Conservation (phyloP, 2,329 filamentous ascomycete genomes). For the Magnaporthales sp. region DNA sequence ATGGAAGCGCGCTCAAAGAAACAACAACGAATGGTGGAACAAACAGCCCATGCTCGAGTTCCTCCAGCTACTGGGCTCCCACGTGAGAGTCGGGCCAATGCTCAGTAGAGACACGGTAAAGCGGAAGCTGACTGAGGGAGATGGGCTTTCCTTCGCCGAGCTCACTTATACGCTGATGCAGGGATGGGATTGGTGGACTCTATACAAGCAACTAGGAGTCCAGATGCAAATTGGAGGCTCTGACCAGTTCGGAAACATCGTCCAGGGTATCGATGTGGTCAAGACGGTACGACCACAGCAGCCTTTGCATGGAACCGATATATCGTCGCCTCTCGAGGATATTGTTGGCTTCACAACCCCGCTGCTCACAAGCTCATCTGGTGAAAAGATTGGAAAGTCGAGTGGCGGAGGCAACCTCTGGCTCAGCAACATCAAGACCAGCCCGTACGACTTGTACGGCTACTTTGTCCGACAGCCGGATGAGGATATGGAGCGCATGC, state of each 20-base stretch:
- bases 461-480: conserved; percentile 84
- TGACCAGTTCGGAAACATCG: conserved; percentile 94
- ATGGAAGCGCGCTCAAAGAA: conserved; percentile 60
- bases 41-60: conserved; percentile 65
- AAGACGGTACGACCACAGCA: conserved; percentile 55
- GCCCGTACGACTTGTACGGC: conserved; percentile 77
- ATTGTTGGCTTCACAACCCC: conserved; percentile 88
- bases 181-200: conserved; percentile 92
- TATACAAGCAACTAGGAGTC: conserved; percentile 59
- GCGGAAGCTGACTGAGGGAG: conserved; percentile 71
- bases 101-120: conserved; percentile 75
- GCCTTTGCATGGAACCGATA: neutral
- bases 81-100: conserved; percentile 77
- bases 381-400: conserved; percentile 90
- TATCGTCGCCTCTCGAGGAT: conserved; percentile 21
- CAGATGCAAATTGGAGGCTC: conserved; percentile 90
- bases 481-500: conserved; percentile 67
- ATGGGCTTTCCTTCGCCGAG: conserved; percentile 91
- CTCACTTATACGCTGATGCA: conserved; percentile 91
- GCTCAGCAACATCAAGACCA: conserved; percentile 77
- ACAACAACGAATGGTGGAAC: conserved; percentile 82
- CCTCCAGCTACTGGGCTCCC: conserved; percentile 61
- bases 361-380: conserved; percentile 74
- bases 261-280: conserved; percentile 78
- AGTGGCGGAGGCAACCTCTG: conserved; percentile 81